Conservation (phyloP, 2,329 filamentous ascomycete species). For the Graphiopsis chlorocephala region DNA sequence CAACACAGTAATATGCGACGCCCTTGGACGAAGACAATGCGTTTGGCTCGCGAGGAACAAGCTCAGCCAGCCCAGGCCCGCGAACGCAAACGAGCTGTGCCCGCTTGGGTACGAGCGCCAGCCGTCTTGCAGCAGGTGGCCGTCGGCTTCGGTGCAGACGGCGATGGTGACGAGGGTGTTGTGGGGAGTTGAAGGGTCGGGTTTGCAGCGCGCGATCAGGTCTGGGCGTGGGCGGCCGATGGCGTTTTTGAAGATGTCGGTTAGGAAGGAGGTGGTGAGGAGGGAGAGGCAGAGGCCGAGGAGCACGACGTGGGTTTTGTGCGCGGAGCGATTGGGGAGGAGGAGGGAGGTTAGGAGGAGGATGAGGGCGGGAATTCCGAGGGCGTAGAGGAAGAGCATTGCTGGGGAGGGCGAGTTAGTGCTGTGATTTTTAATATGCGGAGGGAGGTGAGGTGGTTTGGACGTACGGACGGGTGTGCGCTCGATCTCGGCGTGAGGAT, state of each 20-base stretch:
- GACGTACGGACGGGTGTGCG: conserved; percentile 72
- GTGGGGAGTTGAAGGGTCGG: conserved; percentile 55
- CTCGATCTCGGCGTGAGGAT: conserved; percentile 79
- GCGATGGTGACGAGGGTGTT: conserved; percentile 59
- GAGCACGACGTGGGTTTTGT: conserved; percentile 82
- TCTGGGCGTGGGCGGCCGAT: conserved; percentile 83
- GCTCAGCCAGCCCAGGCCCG: conserved; percentile 71
- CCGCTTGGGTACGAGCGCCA: conserved; percentile 82
- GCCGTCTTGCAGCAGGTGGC: conserved; percentile 72
- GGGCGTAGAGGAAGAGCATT: conserved; percentile 77
- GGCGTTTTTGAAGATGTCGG: conserved; percentile 86
- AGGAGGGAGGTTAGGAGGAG: conserved; percentile 65
- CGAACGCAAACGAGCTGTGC: conserved; percentile 76
- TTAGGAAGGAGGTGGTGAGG: conserved; percentile 75
- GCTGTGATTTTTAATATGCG: not conserved
- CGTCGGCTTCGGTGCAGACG: conserved; percentile 69
- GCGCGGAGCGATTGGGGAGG: conserved; percentile 57
- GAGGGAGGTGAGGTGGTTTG: not conserved
- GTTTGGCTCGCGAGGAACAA: conserved; percentile 57
- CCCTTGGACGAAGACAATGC: conserved; percentile 57
- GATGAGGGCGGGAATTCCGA: conserved; percentile 65
- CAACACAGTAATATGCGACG: conserved; percentile 55
- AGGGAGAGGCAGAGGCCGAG: conserved; percentile 65
- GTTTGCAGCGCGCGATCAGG: conserved; percentile 82
- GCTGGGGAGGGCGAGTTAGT: conserved; percentile 37